These are phyloP conservation scores for Fraxinus nigra DNA, from an alignment of 305 asterid genomes.

Conservation along the genomic window DNA sequence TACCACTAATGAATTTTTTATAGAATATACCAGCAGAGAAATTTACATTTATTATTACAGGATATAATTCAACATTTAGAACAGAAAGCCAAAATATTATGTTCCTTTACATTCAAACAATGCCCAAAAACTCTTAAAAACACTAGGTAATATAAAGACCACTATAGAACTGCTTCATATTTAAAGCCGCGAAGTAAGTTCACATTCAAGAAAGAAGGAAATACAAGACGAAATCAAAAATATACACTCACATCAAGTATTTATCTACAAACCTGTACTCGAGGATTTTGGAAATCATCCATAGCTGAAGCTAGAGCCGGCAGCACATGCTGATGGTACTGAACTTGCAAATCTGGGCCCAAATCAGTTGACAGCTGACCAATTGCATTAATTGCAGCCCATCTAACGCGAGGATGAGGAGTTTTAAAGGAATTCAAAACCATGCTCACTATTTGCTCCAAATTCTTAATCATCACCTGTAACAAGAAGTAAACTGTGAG, in stretches of 20 bases:
- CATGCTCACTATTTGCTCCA: slow-evolving; percentile 87
- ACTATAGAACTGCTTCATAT: background rate
- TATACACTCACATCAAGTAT: background rate
- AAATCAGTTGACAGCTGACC: slow-evolving; percentile 87
- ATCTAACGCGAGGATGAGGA: slow-evolving; percentile 91
- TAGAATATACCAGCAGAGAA: background rate
- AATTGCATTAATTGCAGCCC: slow-evolving; percentile 90
- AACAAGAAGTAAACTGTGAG: slow-evolving; percentile 1
- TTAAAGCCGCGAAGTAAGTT: background rate
- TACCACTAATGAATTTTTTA: background rate
- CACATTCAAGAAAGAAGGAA: background rate
- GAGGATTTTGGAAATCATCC: slow-evolving; percentile 93
- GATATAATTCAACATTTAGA: background rate
- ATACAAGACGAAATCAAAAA: background rate
- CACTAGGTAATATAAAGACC: background rate
- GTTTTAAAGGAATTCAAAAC: slow-evolving; percentile 84
- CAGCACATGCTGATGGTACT: slow-evolving; percentile 64
- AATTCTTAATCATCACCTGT: slow-evolving; percentile 82
- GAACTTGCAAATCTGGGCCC: slow-evolving; percentile 87
- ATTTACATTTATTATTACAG: background rate
- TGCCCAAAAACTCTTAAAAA: background rate
- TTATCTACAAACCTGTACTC: slow-evolving; percentile 69
- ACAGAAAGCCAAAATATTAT: background rate
- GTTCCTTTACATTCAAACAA: background rate
- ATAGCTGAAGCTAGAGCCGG: slow-evolving; percentile 81